A percentile compares a stretch with the other conserved stretches of the same genome.
These are phyloP conservation scores for Nakazawaea pomicola DNA, from an alignment of 805 yeast genomes.

Conservation along the genomic window DNA sequence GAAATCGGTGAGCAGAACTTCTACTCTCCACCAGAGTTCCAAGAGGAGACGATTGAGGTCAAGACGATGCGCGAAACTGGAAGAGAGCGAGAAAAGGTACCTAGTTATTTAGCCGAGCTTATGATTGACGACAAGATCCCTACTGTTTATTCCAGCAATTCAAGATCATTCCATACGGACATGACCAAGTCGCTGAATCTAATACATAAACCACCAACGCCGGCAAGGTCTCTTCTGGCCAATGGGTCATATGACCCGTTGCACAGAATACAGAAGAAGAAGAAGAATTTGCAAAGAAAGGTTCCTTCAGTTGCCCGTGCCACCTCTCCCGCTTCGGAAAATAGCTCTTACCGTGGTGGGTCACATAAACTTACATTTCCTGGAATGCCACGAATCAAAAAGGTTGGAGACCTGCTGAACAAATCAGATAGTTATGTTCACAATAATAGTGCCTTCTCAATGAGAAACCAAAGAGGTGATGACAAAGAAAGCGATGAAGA, in stretches of 20 bases:
- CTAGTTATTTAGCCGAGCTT: slow-evolving; percentile 4
- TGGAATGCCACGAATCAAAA: slow-evolving; percentile 1
- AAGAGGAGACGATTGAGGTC: not conserved
- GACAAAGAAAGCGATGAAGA: too few species aligned
- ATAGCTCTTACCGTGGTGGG: not conserved
- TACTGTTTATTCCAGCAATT: not conserved
- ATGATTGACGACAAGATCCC: slow-evolving; percentile 7
- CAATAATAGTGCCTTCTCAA: not conserved
- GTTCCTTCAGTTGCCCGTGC: too few species aligned
- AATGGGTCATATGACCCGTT: not conserved
- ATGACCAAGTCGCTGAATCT: too few species aligned
- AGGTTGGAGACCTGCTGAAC: too few species aligned
- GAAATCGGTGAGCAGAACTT: too few species aligned
- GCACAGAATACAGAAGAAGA: too few species aligned
- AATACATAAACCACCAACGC: slow-evolving; percentile 3
- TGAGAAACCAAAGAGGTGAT: not conserved
- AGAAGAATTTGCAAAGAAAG: too few species aligned
- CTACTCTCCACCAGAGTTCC: not conserved
- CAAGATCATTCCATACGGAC: not conserved
- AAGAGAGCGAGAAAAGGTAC: not conserved
- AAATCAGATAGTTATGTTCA: too few species aligned
- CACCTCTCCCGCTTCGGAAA: not conserved
- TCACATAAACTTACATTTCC: not conserved
- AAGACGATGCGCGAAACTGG: not conserved
- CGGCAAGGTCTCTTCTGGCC: not conserved